A percentile compares a stretch with the other conserved stretches of the same genome.
These are phyloP conservation scores for Nannochloropsis oceanica DNA, from an alignment of 108 stramenopile genomes.

Conservation along the genomic window DNA sequence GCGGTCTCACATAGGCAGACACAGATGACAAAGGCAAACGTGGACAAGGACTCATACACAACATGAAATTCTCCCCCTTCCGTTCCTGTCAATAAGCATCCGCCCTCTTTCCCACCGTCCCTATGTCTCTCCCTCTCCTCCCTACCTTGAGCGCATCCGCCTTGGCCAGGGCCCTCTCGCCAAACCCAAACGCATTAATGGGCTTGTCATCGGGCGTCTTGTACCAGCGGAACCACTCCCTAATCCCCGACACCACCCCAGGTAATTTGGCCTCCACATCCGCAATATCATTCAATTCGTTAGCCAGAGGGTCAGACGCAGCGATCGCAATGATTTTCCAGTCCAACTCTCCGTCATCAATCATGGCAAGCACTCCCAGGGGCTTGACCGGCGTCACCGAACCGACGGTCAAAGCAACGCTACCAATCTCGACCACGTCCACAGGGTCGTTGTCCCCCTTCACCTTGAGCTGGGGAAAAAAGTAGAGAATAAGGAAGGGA, in stretches of 20 bases:
- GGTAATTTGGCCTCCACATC: constrained; percentile 68
- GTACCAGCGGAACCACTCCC: constrained; percentile 99
- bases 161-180: constrained; percentile 78
- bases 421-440: constrained; percentile 97
- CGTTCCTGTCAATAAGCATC: background rate
- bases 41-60: background rate
- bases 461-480: constrained; percentile 42
- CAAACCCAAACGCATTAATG: constrained; percentile 93
- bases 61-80: background rate
- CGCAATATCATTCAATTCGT: constrained; percentile 79
- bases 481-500: background rate
- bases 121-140: background rate
- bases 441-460: constrained; percentile 97
- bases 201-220: constrained; percentile 99
- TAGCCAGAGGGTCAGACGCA: constrained; percentile 79
- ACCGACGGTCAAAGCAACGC: constrained; percentile 51
- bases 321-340: constrained; percentile 97
- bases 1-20: background rate
- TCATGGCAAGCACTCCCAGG: constrained; percentile 97
- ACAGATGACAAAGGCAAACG: background rate
- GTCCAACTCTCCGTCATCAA: constrained; percentile 99
- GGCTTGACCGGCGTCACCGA: constrained; percentile 79
- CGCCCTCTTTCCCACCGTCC: background rate
- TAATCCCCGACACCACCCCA: constrained; percentile 71
- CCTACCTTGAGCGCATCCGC: constrained; percentile 41